Conservation (phyloP, 2,329 filamentous ascomycete species). For the Sporothrix schenckii region DNA sequence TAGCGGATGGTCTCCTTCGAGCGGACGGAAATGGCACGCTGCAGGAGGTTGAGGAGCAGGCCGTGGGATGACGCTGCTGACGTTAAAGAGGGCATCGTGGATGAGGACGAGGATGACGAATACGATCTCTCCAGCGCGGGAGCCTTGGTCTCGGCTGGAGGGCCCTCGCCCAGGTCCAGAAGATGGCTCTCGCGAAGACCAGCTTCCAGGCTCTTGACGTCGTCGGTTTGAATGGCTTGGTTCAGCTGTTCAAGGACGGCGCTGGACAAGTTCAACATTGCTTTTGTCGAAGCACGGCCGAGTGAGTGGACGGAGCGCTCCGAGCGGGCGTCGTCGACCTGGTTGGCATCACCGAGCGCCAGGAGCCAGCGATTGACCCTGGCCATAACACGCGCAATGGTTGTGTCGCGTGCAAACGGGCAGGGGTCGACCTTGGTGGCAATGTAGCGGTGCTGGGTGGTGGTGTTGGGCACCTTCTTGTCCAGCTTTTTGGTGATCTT, state of each 20-base stretch:
- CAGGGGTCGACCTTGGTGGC: conserved; percentile 87
- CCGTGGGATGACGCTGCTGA: conserved; percentile 53
- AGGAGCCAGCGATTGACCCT: conserved; percentile 92
- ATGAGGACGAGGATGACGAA: neutral
- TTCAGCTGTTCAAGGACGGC: conserved; percentile 72
- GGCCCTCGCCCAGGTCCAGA: conserved; percentile 41
- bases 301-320: conserved; percentile 75
- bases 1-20: conserved; percentile 70
- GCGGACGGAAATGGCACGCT: conserved; percentile 72
- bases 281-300: conserved; percentile 74
- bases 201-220: conserved; percentile 59
- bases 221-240: conserved; percentile 69
- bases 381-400: conserved; percentile 52
- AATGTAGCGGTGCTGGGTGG: conserved; percentile 82
- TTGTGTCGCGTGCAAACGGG: conserved; percentile 77
- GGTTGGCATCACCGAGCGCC: conserved; percentile 74
- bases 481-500: conserved; percentile 99
- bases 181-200: conserved; percentile 62
- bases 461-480: conserved; percentile 80
- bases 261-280: conserved; percentile 71
- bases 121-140: neutral
- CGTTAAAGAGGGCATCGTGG: neutral
- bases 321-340: conserved; percentile 73
- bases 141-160: neutral
- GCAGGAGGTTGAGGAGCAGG: conserved; percentile 76